Conservation (phyloP, 352 stramenopile genomes). For the Globisporangium alternatum region DNA sequence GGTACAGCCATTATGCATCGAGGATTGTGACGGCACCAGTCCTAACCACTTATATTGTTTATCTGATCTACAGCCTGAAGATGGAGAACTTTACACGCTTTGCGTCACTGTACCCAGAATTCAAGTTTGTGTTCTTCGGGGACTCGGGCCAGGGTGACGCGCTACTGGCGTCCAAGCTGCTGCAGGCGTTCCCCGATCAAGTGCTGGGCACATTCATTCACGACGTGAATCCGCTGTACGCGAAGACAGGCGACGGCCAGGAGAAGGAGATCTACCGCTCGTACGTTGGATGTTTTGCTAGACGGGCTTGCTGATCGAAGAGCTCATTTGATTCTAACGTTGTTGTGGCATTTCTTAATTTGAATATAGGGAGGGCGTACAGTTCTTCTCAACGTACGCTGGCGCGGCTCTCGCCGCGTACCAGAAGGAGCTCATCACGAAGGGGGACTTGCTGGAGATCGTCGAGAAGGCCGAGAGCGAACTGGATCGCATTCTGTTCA, state of each 20-base stretch:
- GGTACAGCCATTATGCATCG: slow-evolving; percentile 18
- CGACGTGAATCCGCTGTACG: slow-evolving; percentile 58
- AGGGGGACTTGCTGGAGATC: slow-evolving; percentile 49
- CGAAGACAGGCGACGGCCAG: slow-evolving; percentile 60
- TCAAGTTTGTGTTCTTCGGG: slow-evolving; percentile 85
- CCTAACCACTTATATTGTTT: neutral
- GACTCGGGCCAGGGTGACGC: slow-evolving; percentile 81
- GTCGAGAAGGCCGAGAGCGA: slow-evolving; percentile 37
- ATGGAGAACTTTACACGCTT: slow-evolving; percentile 82
- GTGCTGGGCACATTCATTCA: slow-evolving; percentile 81
- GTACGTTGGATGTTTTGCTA: slow-evolving; percentile 31
- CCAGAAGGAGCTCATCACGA: slow-evolving; percentile 57
- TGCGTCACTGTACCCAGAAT: slow-evolving; percentile 76
- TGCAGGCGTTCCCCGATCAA: slow-evolving; percentile 50
- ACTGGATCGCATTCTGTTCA: slow-evolving; percentile 44
- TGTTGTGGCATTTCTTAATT: neutral
- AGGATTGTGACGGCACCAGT: neutral
- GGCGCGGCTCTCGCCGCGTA: slow-evolving; percentile 50
- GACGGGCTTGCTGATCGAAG: neutral
- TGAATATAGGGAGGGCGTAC: slow-evolving; percentile 50
- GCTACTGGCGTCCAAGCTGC: slow-evolving; percentile 59
- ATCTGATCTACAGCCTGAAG: slow-evolving; percentile 43
- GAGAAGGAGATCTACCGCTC: slow-evolving; percentile 50
- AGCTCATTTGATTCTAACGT: neutral
- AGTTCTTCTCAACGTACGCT: slow-evolving; percentile 75